Evolutionary conservation across 2,329 filamentous ascomycete species (phyloP), one percentile per base, ranked within the genome.

Genomic region (Clarireedia monteithiana): DNA sequence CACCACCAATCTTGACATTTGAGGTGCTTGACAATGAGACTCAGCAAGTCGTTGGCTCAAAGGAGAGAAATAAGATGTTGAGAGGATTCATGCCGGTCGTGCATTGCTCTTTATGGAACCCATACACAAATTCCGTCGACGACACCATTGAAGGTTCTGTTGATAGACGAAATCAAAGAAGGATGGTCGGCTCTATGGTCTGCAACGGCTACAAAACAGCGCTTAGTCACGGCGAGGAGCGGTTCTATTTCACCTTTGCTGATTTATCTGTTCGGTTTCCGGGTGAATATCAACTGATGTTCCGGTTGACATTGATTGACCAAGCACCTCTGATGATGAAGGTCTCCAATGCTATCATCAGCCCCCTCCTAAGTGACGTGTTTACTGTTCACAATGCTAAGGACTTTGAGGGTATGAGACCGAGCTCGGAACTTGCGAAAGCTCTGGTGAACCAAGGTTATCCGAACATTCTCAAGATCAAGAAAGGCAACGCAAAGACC

Each of bases 161-260:
- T 4, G 86, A 90, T 64, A 83, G 83, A 64, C 80, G 85, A 46
- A 83, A 86, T 57, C 88, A 89, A 59, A 81, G 88, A 47, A 79
- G 88, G 26, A 74, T 94, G 42, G 92, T 92, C 86, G 89, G 89
- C 17, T 88, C 87, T 6, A 73, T 90, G 6, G 87, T 91, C 3
- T 83, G 86, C 6, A 88, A 85, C 1, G 85, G 88, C 0, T 91
- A 90, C 62, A 82, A 88, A 5, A 88, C 87, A 6, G 77, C 81
- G 53, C 89, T 94, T 67, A 88, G 92, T 65, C 76, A 83, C 53
- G 82, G 83, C 53, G 71, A 81, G 23, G 85, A 90, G 60, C 88
- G 89, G 1, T 90, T 86, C 66, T 94, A 92, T 75, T 94, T 92
- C 70, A 89, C 87, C 68, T 94, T 94, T 67, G 86, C 88, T 0